Evolutionary conservation across 2,329 filamentous ascomycete species (phyloP), one percentile per base, ranked within the genome.

Genomic region (Monosporascus sp.): DNA sequence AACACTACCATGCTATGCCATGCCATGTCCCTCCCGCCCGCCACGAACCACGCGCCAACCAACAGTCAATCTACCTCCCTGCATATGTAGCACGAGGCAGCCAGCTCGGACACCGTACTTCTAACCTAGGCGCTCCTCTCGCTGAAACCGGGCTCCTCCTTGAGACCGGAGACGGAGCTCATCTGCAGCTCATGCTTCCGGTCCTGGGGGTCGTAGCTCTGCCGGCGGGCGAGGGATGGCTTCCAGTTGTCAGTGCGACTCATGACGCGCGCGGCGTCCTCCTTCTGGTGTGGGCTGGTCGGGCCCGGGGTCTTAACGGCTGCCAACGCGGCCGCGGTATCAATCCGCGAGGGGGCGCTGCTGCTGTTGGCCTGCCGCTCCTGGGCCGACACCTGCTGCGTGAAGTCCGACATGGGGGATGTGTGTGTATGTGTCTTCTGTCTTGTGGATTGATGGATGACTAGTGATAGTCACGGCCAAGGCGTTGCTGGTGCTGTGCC

Each of bases 131-230:
- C 27, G 50, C 24, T 50, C 48, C 36, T 66, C 70, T 78, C 75
- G 35, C 67, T 73, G 53, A 78, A 79, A 0, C 76, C 75, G 7
- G 70, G 68, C 2, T 68, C 69, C 1, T 67, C 65, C 62, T 68
- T 61, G 53, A 70, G 68, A 36, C 62, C 63, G 31, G 57, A 55
- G 31, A 77, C 69, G 52, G 64, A 68, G 47, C 65, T 68, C 76
- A 80, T 77, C 60, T 80, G 77, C 67, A 78, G 61, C 51, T 68
- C 68, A 57, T 74, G 79, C 66, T 80, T 81, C 65, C 74, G 73
- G 63, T 81, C 80, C 66, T 84, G 76, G 37, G 71, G 70, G 61
- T 70, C 75, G 72, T 76, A 83, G 67, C 78, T 80, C 64, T 77
- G 76, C 47, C 52, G 54, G 47, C 77, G 74, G 58, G 73, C 67